A percentile compares a stretch with the other conserved stretches of the same genome.
phyloP scores from a whole-genome alignment of 176 grass and related monocot genomes.

The Eragrostis nindensis region DNA sequence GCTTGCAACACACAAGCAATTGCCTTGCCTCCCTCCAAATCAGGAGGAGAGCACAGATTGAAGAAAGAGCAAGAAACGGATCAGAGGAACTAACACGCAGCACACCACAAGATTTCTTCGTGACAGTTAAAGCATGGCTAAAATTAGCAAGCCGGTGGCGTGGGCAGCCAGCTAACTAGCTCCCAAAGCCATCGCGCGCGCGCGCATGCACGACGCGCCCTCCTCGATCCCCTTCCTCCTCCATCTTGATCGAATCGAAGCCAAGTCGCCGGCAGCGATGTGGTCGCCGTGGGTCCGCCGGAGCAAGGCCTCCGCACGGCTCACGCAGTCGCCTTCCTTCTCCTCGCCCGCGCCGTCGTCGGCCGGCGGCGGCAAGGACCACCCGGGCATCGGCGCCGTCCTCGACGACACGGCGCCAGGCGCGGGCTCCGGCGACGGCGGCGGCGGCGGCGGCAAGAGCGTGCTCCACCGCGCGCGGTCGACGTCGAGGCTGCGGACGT shows the following conservation, averaged over 20 bases:
- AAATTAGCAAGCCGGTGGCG: conserved; percentile 43
- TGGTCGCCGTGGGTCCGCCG: conserved; percentile 56
- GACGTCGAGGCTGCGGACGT: conserved; percentile 38
- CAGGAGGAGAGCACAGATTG: background rate
- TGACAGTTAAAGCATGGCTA: conserved; percentile 36
- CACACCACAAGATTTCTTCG: conserved; percentile 24
- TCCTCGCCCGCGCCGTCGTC: conserved; percentile 7
- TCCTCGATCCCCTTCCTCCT: conserved; percentile 22
- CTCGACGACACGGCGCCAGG: conserved; percentile 32
- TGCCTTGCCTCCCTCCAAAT: background rate
- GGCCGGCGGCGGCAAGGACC: conserved; percentile 25
- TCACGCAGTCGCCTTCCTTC: conserved; percentile 51
- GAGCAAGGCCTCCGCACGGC: conserved; percentile 28
- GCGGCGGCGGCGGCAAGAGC: background rate
- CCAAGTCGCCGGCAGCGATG: conserved; percentile 43
- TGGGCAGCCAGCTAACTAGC: conserved; percentile 24
- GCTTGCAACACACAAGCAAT: background rate
- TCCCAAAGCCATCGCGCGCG: conserved; percentile 41
- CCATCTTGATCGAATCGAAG: background rate
- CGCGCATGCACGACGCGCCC: conserved; percentile 5
- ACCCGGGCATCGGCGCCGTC: conserved; percentile 50
- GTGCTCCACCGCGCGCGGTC: conserved; percentile 55
- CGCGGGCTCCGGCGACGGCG: background rate
- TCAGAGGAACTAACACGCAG: background rate
- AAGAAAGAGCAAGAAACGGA: conserved; percentile 1